These are phyloP conservation scores for Auxenochlorella pyrenoidosa DNA, from an alignment of 139 green algal genomes.

Conservation along the genomic window DNA sequence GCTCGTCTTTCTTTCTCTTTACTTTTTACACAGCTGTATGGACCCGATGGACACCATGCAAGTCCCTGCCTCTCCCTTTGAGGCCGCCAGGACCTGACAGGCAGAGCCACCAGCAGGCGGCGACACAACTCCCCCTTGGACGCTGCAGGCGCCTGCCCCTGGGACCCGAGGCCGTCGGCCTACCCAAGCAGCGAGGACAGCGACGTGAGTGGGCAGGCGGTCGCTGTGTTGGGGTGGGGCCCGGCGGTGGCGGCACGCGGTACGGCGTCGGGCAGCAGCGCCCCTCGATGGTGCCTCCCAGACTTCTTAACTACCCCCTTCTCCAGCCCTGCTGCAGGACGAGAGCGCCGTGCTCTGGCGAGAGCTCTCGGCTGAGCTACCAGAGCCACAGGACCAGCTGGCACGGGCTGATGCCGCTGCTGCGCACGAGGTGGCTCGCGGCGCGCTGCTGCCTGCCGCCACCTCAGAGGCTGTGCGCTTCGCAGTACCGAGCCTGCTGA, in stretches of 20 bases:
- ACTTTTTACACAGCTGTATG: no score
- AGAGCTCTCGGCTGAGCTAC: slow-evolving; percentile 5
- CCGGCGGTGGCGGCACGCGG: no score
- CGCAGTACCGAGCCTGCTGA: slow-evolving; percentile 7
- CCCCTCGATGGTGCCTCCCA: no score
- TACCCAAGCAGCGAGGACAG: no score
- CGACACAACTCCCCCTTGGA: background rate
- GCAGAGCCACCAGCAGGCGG: no score
- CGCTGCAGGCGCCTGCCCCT: no score
- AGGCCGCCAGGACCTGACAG: background rate
- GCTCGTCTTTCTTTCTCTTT: no score
- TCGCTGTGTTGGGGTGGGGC: no score
- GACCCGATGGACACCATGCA: no score
- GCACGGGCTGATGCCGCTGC: background rate
- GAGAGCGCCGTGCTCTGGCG: slow-evolving; percentile 8
- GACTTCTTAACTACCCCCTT: background rate
- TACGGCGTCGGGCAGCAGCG: no score
- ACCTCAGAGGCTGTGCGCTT: background rate
- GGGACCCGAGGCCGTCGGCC: no score
- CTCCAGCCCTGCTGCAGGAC: background rate
- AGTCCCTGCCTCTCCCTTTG: background rate
- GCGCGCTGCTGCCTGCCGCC: background rate
- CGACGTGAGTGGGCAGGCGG: no score
- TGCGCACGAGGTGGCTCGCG: background rate
- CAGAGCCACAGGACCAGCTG: background rate